Evolutionary conservation across 495 filamentous ascomycete species (phyloP), one percentile per base, ranked within the genome.

Genomic region (Bacidia rubella): DNA sequence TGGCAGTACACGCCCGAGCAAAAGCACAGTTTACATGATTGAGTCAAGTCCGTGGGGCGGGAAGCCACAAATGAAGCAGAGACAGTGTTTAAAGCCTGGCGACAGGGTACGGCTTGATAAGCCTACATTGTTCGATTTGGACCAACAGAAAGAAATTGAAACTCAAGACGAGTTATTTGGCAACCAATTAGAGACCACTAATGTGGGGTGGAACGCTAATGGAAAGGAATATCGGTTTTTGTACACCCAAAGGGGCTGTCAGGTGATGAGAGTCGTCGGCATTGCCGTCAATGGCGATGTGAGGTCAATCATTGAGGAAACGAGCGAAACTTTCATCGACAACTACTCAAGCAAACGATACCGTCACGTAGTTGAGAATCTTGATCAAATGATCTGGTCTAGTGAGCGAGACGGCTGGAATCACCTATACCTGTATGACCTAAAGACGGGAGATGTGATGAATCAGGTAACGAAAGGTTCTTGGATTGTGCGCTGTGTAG

Each of bases 321-420:
- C 12, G 5, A 62, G 59, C 57, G 40, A 50, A 19, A 57, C 57
- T 15, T 59, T 60, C 22, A 57, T 62, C 45, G 57, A 62, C 42
- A 59, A n/a, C n/a, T n/a, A 57, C 57, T 57, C 39, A 2, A 12
- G 17, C 15, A 62, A 62, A 43, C 25, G 39, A 1, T 60, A 54
- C 38, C 24, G 24, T 39, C 17, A 41, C 3, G 44, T 57, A 19
- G 40, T 60, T 27, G 49, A 45, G 40, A 51, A 51, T 2, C 47
- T 57, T 12, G 47, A 43, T 5, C 57, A 62, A 41, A 20, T 60
- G 19, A 49, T 62, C 35, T 62, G 59, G 59, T 40, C 57, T 24
- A 62, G 57, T 46, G 59, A 62, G 38, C 53, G 57, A 21, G 57
- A 60, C 47, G 57, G 59, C 15, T 62, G 57, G 57, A 62, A 62